Conservation (phyloP, 2,329 filamentous ascomycete species). For the Neonectria hederae region DNA sequence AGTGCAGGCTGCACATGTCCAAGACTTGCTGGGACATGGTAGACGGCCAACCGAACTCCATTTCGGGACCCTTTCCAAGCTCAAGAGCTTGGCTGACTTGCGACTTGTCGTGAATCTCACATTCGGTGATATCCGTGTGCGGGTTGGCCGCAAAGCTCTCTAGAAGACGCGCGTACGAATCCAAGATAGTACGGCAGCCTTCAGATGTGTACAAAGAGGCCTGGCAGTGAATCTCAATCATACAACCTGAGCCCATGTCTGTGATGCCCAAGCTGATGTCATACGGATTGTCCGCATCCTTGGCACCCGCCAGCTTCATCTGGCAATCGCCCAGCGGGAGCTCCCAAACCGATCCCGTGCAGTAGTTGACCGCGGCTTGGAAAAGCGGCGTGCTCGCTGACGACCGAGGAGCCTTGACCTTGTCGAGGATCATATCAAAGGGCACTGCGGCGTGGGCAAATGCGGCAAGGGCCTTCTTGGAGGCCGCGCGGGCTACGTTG, state of each 20-base stretch:
- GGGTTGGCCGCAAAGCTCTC: conserved; percentile 7
- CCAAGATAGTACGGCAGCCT: conserved; percentile 10
- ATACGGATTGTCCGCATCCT: conserved; percentile 34
- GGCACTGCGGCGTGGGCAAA: conserved; percentile 54
- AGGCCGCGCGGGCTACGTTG: conserved; percentile 31
- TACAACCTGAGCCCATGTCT: conserved; percentile 20
- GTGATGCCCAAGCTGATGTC: conserved; percentile 30
- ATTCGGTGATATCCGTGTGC: conserved; percentile 2
- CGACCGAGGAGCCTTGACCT: conserved; percentile 52
- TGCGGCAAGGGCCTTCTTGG: conserved; percentile 38
- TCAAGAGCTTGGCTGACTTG: conserved; percentile 12
- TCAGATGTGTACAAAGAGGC: conserved; percentile 16
- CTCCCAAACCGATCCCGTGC: conserved; percentile 44
- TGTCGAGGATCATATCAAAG: conserved; percentile 55
- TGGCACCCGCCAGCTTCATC: conserved; percentile 29
- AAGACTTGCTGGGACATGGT: conserved; percentile 15
- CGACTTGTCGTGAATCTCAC: background rate
- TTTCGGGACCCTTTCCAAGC: conserved; percentile 12
- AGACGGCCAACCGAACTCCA: conserved; percentile 16
- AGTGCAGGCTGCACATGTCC: conserved; percentile 6
- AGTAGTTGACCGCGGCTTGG: conserved; percentile 59
- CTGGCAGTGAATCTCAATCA: conserved; percentile 19
- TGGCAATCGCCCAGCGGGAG: conserved; percentile 36
- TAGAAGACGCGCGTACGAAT: conserved; percentile 22
- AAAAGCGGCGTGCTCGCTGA: conserved; percentile 54